These are phyloP conservation scores for Metschnikowia colocasiae DNA, from an alignment of 805 yeast genomes.

Conservation along the genomic window DNA sequence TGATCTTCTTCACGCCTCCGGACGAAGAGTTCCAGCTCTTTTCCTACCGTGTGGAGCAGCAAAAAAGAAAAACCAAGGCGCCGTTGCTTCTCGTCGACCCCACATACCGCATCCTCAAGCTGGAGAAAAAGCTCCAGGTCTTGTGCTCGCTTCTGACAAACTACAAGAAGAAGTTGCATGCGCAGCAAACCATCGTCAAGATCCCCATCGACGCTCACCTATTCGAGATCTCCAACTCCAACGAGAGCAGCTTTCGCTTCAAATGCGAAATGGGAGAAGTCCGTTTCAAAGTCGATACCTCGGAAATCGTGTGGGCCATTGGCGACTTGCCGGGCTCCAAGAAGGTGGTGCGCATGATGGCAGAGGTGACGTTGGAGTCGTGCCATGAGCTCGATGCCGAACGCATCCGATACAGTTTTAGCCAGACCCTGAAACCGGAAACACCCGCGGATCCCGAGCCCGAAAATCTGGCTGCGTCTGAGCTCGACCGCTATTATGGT, in stretches of 20 bases:
- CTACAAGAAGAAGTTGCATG: slow-evolving; percentile 34
- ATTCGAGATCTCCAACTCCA: slow-evolving; percentile 21
- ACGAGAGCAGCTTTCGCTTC: slow-evolving; percentile 17
- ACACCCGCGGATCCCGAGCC: not conserved
- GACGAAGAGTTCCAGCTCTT: slow-evolving; percentile 48
- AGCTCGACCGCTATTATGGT: slow-evolving; percentile 29
- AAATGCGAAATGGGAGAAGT: slow-evolving; percentile 73
- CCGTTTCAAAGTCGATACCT: slow-evolving; percentile 63
- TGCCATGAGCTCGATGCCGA: not conserved
- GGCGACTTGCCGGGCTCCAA: slow-evolving; percentile 60
- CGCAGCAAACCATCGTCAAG: slow-evolving; percentile 26
- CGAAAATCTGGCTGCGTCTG: slow-evolving; percentile 6
- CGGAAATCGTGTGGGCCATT: slow-evolving; percentile 70
- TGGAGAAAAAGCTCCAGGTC: slow-evolving; percentile 28
- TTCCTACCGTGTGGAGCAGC: slow-evolving; percentile 41
- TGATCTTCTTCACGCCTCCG: slow-evolving; percentile 81
- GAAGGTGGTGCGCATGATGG: slow-evolving; percentile 49
- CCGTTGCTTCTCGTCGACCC: slow-evolving; percentile 47
- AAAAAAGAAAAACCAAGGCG: slow-evolving; percentile 30
- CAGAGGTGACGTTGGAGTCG: slow-evolving; percentile 36
- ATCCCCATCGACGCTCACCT: slow-evolving; percentile 37
- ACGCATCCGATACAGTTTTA: not conserved
- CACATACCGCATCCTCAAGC: slow-evolving; percentile 24
- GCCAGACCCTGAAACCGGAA: not conserved
- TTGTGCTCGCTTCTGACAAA: slow-evolving; percentile 33